Evolutionary conservation across 192 early-diverging fungal genomes (phyloP).

Genomic region (Coemansia sp.): DNA sequence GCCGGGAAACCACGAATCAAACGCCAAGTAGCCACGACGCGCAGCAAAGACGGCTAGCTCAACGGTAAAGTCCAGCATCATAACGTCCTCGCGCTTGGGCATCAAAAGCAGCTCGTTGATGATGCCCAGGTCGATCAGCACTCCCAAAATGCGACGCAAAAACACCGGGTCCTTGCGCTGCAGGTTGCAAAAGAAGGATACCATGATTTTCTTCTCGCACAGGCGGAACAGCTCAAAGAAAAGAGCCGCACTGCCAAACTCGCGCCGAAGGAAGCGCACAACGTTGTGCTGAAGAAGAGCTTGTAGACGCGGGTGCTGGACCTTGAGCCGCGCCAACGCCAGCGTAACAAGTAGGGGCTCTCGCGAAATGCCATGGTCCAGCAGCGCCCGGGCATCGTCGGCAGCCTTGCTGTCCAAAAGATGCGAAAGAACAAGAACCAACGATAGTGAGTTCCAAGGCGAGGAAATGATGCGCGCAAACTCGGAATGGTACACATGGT

Average conservation of each 20-base stretch:
- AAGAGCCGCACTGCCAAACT: conserved; percentile 28
- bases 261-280: conserved; percentile 45
- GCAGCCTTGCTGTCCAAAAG: conserved; percentile 45
- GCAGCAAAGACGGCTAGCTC: conserved; percentile 52
- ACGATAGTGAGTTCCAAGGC: conserved; percentile 54
- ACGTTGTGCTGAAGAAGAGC: conserved; percentile 51
- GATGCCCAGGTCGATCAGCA: conserved; percentile 42
- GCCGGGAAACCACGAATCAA: conserved; percentile 52
- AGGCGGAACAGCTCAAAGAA: conserved; percentile 55
- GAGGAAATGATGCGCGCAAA: conserved; percentile 43
- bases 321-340: conserved; percentile 48
- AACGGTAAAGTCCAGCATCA: conserved; percentile 53
- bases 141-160: conserved; percentile 36
- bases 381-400: conserved; percentile 42
- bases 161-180: conserved; percentile 46
- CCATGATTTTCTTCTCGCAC: conserved; percentile 49
- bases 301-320: conserved; percentile 53
- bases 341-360: conserved; percentile 52
- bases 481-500: conserved; percentile 42
- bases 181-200: conserved; percentile 50
- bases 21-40: conserved; percentile 47
- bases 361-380: conserved; percentile 37
- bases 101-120: conserved; percentile 42
- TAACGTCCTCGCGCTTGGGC: conserved; percentile 51
- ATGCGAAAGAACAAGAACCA: conserved; percentile 47